Evolutionary conservation across 192 early-diverging fungal species (phyloP).

Genomic region (Pilobolus umbonatus): DNA sequence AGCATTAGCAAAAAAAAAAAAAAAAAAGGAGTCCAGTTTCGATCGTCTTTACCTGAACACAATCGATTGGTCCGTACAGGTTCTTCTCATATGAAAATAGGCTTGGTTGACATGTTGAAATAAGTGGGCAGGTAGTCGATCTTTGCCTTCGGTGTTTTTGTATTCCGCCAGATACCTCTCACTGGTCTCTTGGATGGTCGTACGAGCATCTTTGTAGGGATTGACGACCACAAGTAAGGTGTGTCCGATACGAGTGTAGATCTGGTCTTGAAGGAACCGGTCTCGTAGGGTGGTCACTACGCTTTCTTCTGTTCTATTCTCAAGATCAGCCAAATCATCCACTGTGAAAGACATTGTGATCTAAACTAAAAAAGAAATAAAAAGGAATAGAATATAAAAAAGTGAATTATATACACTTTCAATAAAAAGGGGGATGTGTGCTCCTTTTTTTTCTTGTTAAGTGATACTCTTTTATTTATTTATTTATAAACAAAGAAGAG

Average conservation of each 20-base stretch:
- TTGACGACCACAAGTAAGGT: constrained; percentile 70
- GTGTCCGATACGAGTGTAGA: constrained; percentile 66
- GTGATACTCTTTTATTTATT: neutral
- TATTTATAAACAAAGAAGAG: neutral
- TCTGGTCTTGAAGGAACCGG: constrained; percentile 49
- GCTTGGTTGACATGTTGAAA: constrained; percentile 82
- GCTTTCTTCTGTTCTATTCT: constrained; percentile 20
- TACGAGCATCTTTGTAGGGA: constrained; percentile 52
- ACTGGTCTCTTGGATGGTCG: constrained; percentile 49
- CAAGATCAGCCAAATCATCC: constrained; percentile 22
- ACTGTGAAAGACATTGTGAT: neutral
- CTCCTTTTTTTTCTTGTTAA: neutral
- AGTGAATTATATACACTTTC: neutral
- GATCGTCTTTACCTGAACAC: constrained; percentile 73
- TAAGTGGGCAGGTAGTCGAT: constrained; percentile 65
- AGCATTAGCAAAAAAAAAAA: constrained; percentile 7
- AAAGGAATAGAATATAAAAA: constrained; percentile 1
- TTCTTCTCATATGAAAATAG: constrained; percentile 83
- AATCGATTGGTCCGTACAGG: constrained; percentile 85
- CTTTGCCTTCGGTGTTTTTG: constrained; percentile 52
- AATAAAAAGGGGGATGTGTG: neutral
- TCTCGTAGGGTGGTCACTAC: constrained; percentile 43
- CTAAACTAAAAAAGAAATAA: neutral
- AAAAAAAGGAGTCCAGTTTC: neutral
- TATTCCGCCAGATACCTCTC: constrained; percentile 74